These are phyloP conservation scores for Sporothrix curviconia DNA, from an alignment of 2,329 filamentous ascomycete species.

Conservation along the genomic window DNA sequence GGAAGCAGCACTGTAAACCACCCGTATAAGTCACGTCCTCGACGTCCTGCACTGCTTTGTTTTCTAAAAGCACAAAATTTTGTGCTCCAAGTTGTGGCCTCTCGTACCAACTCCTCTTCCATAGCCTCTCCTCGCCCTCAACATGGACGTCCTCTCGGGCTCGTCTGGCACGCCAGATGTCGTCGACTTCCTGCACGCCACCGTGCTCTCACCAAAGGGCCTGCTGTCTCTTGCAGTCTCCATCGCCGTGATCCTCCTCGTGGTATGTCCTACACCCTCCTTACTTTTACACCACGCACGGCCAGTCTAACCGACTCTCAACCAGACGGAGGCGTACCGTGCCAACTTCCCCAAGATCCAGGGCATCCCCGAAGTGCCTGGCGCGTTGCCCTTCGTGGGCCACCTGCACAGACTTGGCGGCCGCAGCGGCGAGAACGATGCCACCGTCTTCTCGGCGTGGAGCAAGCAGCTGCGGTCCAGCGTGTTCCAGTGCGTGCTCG, in stretches of 20 bases:
- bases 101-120: neutral
- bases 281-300: no score
- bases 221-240: neutral
- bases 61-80: no score
- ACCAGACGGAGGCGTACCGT: slow-evolving; percentile 5
- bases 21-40: neutral
- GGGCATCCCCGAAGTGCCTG: slow-evolving; percentile 6
- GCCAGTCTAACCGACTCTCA: no score
- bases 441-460: slow-evolving; percentile 1
- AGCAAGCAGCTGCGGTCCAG: neutral
- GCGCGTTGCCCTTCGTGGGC: slow-evolving; percentile 6
- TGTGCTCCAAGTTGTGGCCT: neutral
- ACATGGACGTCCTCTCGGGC: neutral
- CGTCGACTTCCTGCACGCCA: neutral
- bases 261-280: neutral
- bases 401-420: slow-evolving; percentile 3
- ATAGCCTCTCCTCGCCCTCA: neutral
- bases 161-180: neutral
- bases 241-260: neutral
- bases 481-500: slow-evolving; percentile 7
- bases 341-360: slow-evolving; percentile 6
- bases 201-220: slow-evolving; percentile 2
- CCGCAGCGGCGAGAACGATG: slow-evolving; percentile 3
- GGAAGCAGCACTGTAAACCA: neutral
- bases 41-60: no score